Base-by-base conservation (phyloP, 768 basidiomycete species). In the Stropharia rugosoannulata region DNA sequence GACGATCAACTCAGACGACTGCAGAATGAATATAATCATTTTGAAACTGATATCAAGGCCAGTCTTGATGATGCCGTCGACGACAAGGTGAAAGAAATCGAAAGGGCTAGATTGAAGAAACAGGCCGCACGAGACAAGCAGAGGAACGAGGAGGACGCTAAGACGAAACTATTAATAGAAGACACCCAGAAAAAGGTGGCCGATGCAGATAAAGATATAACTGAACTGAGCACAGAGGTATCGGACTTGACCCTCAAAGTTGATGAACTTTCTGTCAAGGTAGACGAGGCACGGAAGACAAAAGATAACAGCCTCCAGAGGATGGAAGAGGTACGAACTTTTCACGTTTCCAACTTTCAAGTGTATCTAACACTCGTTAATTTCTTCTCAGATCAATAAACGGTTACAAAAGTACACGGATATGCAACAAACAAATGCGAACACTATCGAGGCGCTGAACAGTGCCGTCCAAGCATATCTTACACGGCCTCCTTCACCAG, bases 401-500 rank as follows among this genome's bases (percentile, higher is more conserved):
- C 32, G 16, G 25, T 13, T 48, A 11, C 4, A 48, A 2, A 10
- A 19, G 15, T 22, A 42, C 18, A 36, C 16, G 15, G 32, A 38
- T 16, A 15, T 27, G 25, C 51, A 40, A 4, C 29, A 52, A 44
- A 16, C 39, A 37, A 45, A 38, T n/a, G 36, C 54, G 3, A n/a
- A 13, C n/a, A 35, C 18, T 7, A 11, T 55, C 13, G 38, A 55
- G 3, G 42, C 54, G 6, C 46, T 55, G 19, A 19, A 29, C 13
- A 27, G 49, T 4, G 64, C 67, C 18, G 46, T 68, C 19, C 64
- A 64, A 40, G 66, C 67, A 6, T 67, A 65, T 45, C 56, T 57
- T 36, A 52, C 57, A 27, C 47, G 51, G 9, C 56, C 60, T 9
- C 60, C 59, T 13, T 58, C 66, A 1, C 56, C 60, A 2, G 58